These are phyloP conservation scores for Colletotrichum ledebouriae DNA, from an alignment of 2,329 filamentous ascomycete genomes.

Conservation along the genomic window DNA sequence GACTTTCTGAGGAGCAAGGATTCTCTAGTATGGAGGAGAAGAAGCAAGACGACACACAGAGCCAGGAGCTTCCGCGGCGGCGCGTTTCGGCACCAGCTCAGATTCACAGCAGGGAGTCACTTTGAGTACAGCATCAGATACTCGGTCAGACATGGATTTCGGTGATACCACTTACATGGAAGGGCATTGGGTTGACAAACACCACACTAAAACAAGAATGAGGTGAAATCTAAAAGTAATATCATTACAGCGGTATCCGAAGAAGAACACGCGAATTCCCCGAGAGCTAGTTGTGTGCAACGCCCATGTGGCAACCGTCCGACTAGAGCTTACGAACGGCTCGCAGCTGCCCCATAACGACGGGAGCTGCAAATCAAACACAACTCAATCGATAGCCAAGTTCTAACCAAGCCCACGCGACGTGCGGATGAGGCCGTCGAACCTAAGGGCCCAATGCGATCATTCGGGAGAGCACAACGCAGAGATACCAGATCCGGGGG, in stretches of 20 bases:
- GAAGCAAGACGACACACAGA: too few relatives aligned
- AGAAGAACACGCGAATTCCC: too few relatives aligned
- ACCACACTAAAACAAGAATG: background rate
- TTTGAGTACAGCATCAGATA: background rate
- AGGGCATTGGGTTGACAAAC: background rate
- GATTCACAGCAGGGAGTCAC: constrained; percentile 9
- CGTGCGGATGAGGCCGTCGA: background rate
- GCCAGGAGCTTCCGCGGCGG: background rate
- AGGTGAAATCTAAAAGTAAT: constrained; percentile 1
- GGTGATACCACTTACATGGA: constrained; percentile 22
- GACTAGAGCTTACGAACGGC: background rate
- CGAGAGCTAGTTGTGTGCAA: too few relatives aligned
- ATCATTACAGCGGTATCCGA: too few relatives aligned
- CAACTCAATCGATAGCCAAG: constrained; percentile 21
- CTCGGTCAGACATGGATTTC: background rate
- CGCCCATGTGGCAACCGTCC: background rate
- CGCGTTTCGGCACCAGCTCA: constrained; percentile 1
- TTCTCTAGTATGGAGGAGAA: too few relatives aligned
- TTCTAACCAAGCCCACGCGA: background rate
- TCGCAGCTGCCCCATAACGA: constrained; percentile 1
- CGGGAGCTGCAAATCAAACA: background rate
- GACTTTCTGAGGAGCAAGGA: background rate
- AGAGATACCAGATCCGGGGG: too few relatives aligned
- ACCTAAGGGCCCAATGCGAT: background rate
- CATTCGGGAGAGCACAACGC: too few relatives aligned